Base-by-base conservation (phyloP, 1,139 yeast species). In the Komagataea norvegica region DNA sequence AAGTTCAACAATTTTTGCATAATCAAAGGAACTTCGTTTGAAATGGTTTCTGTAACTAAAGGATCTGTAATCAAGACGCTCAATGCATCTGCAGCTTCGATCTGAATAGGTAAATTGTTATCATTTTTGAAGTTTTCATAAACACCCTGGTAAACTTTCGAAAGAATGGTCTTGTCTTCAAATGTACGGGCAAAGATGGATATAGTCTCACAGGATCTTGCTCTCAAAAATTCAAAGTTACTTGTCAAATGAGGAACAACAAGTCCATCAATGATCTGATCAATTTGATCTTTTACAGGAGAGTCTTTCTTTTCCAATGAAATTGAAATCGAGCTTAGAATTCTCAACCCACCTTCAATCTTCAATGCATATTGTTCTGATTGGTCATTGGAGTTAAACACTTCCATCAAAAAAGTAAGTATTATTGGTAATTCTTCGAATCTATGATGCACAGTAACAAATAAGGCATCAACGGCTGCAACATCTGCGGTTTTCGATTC, bases 61-160 rank as follows among this genome's bases (percentile, higher is more conserved):
- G 76, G 77, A 40, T 81, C 77, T 17, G 72, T 70, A 41, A 88
- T 70, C 55, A 83, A 74, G 4, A 94, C 79, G 60, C 87, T 95
- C 41, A 91, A 70, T 1, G 95, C 93, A 52, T 88, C 74, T 0
- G 96, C 89, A 23, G 91, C 88, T 57, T 87, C 91, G 38, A 91
- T 77, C 57, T 81, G 85, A 8, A 89, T 79, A 1, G 96, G 95
- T 41, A 91, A 64, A 43, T 74, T 66, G 7, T 49, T 52, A 24
- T 60, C 55, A 34, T 53, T 55, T 41, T 60, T 47, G 41, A 64
- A 61, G 38, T 59, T 58, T 8, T 50, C 49, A 36, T 60, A 63
- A n/a, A 63, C 58, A 31, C 85, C 81, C 45, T 81, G 78, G 59
- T 81, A 88, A 15, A 86, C 64, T 25, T 64, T 60, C 10, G 79